Base-by-base conservation (phyloP, 192 early-diverging fungal genomes). In the Kickxella alabastrina region DNA sequence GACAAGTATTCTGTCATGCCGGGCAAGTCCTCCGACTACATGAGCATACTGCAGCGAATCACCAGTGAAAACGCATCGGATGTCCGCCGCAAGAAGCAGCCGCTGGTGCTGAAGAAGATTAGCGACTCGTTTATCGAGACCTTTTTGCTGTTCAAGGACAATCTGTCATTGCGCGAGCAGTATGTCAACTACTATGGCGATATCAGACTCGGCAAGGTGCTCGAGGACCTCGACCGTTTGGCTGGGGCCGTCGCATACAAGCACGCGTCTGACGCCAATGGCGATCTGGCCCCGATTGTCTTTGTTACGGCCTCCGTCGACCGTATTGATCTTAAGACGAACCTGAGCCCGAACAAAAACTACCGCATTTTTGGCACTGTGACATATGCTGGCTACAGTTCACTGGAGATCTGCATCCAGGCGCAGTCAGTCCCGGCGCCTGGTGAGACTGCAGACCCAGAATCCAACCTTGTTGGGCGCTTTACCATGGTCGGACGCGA, bases 251-350 rank as follows among this genome's bases (percentile, higher is more conserved):
- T 93, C 35, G 78, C 84, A 6, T 93, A 89, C 67, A 81, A 85
- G 45, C 92, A 97, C 49, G 79, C 80, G 34, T 74, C 78, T 24
- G 83, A 81, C 34, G 64, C 62, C 0, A 61, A 78, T 24, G 76
- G 73, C 44, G 53, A 78, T 10, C 66, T 70, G 6, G 78, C 72
- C 0, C 85, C 86, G 10, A 41, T 87, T 29, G 83, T 82, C 2
- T 89, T 95, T 60, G 92, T 92, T 13, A 95, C 92, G 5, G 93
- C 93, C 0, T 79, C 85, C 18, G 82, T 96, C 10, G 93, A 96
- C 62, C 75, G 93, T 17, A 90, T 93, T 31, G 91, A 93, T 19
- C 62, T 96, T 39, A 62, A 87, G 28, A 52, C 75, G 22, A 75
- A 68, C 3, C 77, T 90, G 29, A 76, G 81, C 6, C 59, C 82